Percentiles rank a stretch among this genome's conserved stretches.
Evolutionary conservation across 257 asterid species (phyloP).

Genomic region (Galeopsis tetrahit): DNA sequence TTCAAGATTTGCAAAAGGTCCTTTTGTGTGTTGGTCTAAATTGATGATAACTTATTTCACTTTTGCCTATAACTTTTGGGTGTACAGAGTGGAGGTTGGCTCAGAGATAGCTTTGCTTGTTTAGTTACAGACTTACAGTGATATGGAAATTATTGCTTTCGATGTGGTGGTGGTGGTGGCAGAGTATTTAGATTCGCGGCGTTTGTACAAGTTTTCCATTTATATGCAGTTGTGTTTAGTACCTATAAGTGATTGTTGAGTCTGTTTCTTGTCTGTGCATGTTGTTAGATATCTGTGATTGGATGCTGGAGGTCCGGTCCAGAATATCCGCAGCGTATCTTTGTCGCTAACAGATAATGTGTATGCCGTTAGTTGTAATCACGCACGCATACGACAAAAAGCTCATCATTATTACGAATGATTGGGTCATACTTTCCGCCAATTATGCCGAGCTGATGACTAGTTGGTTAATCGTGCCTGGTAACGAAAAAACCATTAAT

Average conservation of each 20-base stretch:
- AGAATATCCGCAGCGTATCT: background rate
- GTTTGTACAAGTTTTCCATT: background rate
- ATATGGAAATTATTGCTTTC: background rate
- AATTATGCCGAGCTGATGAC: background rate
- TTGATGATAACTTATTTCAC: slow-evolving; percentile 14
- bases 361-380: slow-evolving; percentile 9
- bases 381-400: background rate
- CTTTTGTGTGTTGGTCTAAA: background rate
- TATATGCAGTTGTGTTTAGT: background rate
- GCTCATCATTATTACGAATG: background rate
- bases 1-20: background rate
- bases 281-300: background rate
- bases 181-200: background rate
- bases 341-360: slow-evolving; percentile 16
- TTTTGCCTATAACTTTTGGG: slow-evolving; percentile 4
- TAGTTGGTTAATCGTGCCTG: background rate
- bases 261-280: background rate
- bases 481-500: background rate
- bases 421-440: background rate
- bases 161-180: background rate
- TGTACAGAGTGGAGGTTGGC: background rate
- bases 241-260: background rate
- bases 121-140: background rate
- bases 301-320: background rate
- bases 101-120: slow-evolving; percentile 3